phyloP scores from a whole-genome alignment of 2,329 filamentous ascomycete species.

The Pseudogymnoascus sp. region DNA sequence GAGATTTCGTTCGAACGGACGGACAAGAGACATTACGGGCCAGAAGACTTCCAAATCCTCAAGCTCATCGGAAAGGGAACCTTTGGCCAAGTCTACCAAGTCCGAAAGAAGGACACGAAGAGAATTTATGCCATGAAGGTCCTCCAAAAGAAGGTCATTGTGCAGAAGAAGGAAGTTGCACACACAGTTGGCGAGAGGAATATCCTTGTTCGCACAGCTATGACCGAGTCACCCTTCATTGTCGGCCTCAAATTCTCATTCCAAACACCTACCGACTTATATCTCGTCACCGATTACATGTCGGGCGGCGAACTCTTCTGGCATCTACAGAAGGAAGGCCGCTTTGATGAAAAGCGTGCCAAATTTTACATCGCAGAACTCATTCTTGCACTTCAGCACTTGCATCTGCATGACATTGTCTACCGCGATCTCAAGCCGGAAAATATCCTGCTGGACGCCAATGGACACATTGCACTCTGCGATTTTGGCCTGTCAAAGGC shows the following conservation, averaged over 20 bases:
- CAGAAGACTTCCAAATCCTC: conserved; percentile 90
- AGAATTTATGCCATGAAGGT: conserved; percentile 99
- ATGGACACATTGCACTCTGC: conserved; percentile 94
- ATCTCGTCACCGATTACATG: conserved; percentile 99
- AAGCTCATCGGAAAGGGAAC: conserved; percentile 97
- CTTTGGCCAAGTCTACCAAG: conserved; percentile 97
- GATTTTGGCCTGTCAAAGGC: conserved; percentile 98
- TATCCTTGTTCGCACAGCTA: conserved; percentile 92
- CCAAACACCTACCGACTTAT: conserved; percentile 92
- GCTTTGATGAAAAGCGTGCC: conserved; percentile 87
- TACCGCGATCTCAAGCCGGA: conserved; percentile 97
- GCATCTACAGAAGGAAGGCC: conserved; percentile 95
- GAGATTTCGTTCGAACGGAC: conserved; percentile 79
- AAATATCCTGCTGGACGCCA: conserved; percentile 93
- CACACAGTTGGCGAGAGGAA: conserved; percentile 96
- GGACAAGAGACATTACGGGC: conserved; percentile 86
- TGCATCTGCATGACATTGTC: conserved; percentile 95
- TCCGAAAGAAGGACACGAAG: conserved; percentile 91
- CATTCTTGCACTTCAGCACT: conserved; percentile 87
- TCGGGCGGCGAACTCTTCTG: conserved; percentile 97
- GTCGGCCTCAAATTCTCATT: conserved; percentile 98
- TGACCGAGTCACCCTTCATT: conserved; percentile 93
- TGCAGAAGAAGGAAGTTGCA: conserved; percentile 98
- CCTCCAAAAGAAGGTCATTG: conserved; percentile 97
- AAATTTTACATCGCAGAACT: conserved; percentile 99